phyloP scores from a whole-genome alignment of 805 yeast species.

The Suhomyces canberraensis region DNA sequence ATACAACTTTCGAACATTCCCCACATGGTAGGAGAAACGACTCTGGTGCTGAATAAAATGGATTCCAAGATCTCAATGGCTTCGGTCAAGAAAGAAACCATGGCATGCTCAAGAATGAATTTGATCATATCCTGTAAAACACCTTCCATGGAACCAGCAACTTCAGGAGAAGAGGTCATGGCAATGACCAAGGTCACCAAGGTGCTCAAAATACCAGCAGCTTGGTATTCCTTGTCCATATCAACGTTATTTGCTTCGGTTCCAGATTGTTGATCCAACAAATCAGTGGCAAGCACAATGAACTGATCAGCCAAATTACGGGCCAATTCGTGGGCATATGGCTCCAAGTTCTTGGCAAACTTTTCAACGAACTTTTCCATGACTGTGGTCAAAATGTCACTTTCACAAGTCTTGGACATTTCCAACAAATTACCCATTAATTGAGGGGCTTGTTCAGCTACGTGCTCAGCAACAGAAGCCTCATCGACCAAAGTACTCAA shows the following conservation, averaged over 20 bases:
- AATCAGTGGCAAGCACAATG: constrained; percentile 62
- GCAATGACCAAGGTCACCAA: constrained; percentile 42
- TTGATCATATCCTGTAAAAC: constrained; percentile 32
- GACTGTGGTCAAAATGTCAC: constrained; percentile 41
- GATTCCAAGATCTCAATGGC: constrained; percentile 50
- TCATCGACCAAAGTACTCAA: constrained; percentile 47
- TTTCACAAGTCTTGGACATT: constrained; percentile 42
- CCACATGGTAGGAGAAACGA: constrained; percentile 54
- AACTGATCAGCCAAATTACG: constrained; percentile 69
- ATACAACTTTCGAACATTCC: constrained; percentile 45
- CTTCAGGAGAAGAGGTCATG: constrained; percentile 40
- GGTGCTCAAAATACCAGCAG: constrained; percentile 41
- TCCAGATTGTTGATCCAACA: constrained; percentile 25
- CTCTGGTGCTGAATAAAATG: constrained; percentile 49
- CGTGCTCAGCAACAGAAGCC: constrained; percentile 39
- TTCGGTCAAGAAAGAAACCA: constrained; percentile 37
- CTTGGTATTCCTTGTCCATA: constrained; percentile 42
- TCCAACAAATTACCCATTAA: constrained; percentile 43
- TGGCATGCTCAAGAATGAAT: constrained; percentile 37
- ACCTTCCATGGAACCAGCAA: constrained; percentile 31
- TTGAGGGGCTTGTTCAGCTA: constrained; percentile 44
- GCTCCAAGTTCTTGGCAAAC: constrained; percentile 47
- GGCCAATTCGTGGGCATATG: constrained; percentile 65
- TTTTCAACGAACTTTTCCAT: constrained; percentile 46
- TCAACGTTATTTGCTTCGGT: constrained; percentile 16